Percentiles rank a stretch among this genome's conserved stretches.
These are phyloP conservation scores for Phytophthora macrochlamydospora DNA, from an alignment of 352 stramenopile genomes.

Conservation along the genomic window DNA sequence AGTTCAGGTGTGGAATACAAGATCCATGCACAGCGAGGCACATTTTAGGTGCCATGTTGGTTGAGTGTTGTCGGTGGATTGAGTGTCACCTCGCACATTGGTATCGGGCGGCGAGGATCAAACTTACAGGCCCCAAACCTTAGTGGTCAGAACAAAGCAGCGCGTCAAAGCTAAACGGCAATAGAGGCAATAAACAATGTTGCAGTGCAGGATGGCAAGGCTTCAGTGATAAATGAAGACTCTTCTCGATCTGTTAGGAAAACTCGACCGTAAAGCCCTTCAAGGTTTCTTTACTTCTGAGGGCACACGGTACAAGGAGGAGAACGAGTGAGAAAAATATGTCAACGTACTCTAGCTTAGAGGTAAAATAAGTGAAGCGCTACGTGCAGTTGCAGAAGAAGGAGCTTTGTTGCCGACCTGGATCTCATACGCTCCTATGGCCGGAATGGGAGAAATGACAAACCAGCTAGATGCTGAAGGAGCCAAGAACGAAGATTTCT, in stretches of 20 bases:
- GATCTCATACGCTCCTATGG: constrained; percentile 76
- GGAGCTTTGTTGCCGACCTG: constrained; percentile 48
- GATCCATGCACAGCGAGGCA: constrained; percentile 19
- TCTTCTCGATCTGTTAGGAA: constrained; percentile 8
- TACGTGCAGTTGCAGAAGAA: constrained; percentile 63
- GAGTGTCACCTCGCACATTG: constrained; percentile 47
- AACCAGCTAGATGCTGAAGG: constrained; percentile 53
- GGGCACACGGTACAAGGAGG: constrained; percentile 25
- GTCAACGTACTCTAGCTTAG: constrained; percentile 58
- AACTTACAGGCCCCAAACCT: constrained; percentile 16
- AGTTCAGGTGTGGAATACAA: constrained; percentile 60
- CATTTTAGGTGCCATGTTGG: constrained; percentile 56
- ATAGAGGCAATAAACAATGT: constrained; percentile 1
- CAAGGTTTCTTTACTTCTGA: constrained; percentile 29
- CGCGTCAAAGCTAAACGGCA: constrained; percentile 29
- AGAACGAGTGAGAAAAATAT: constrained; percentile 57
- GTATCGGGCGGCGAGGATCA: constrained; percentile 76
- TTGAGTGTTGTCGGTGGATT: constrained; percentile 61
- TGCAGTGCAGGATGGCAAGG: not conserved
- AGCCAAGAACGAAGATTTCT: constrained; percentile 58
- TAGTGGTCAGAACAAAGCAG: constrained; percentile 25
- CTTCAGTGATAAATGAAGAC: not conserved
- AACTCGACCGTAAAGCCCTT: constrained; percentile 13
- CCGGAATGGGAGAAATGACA: constrained; percentile 65
- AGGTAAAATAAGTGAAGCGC: constrained; percentile 56